Conservation (phyloP, 1,284 basidiomycete species). For the Cryptococcus sp. region DNA sequence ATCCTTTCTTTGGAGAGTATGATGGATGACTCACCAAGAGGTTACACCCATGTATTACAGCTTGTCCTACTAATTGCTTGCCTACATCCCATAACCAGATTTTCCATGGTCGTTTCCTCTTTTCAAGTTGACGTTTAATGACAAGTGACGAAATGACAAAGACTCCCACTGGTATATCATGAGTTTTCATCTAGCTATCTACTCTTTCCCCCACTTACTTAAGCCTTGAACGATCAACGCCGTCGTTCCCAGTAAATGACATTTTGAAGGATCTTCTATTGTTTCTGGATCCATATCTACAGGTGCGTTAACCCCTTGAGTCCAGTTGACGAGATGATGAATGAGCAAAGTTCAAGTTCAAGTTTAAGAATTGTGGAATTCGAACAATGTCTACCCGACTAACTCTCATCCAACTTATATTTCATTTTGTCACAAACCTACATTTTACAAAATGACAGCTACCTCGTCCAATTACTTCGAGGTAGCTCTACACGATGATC, state of each 20-base stretch:
- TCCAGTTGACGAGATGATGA: too few relatives aligned
- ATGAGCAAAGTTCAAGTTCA: background rate
- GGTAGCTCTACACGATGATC: slow-evolving; percentile 1
- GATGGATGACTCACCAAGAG: slow-evolving; percentile 57
- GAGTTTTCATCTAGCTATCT: slow-evolving; percentile 4
- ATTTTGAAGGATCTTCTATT: slow-evolving; percentile 38
- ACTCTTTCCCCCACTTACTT: slow-evolving; percentile 11
- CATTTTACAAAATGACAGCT: background rate
- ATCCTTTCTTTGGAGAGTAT: background rate
- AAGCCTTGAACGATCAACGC: slow-evolving; percentile 46
- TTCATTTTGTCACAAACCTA: too few relatives aligned
- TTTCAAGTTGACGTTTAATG: slow-evolving; percentile 82
- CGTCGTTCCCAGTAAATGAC: slow-evolving; percentile 50
- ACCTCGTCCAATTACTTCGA: slow-evolving; percentile 2
- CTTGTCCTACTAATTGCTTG: slow-evolving; percentile 87
- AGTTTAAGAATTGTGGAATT: too few relatives aligned
- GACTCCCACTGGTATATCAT: slow-evolving; percentile 61
- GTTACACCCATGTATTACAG: slow-evolving; percentile 83
- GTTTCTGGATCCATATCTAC: background rate
- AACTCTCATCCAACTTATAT: too few relatives aligned
- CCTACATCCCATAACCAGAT: slow-evolving; percentile 90
- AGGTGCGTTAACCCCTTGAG: too few relatives aligned
- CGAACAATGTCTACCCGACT: too few relatives aligned
- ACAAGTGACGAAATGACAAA: slow-evolving; percentile 80
- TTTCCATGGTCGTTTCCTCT: slow-evolving; percentile 78